Evolutionary conservation across 2,329 filamentous ascomycete species (phyloP), one percentile per base, ranked within the genome.

Genomic region (Pseudogymnoascus sp.): DNA sequence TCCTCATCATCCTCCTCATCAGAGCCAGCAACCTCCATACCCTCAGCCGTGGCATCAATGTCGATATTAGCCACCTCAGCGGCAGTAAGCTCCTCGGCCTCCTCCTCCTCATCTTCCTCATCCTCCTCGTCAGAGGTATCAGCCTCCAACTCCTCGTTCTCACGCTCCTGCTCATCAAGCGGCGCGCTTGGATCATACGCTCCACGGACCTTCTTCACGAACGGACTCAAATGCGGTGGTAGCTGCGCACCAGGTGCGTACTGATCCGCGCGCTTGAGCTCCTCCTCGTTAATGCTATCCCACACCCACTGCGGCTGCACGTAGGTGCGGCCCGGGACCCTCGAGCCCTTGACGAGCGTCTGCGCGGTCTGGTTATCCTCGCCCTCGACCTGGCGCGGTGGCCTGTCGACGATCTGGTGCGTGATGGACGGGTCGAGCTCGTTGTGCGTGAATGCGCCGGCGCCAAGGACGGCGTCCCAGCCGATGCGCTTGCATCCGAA

Each of bases 221-320:
- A 99, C 27, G 94, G 94, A 75, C 92, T 97, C 69, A 99, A 77
- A 81, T 99, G 94, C 10, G 94, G 94, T 21, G 94, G 94, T 33
- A 99, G 81, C 68, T 91, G 87, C 15, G 92, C 89, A 15, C 94
- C 94, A 1, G 94, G 94, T 0, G 88, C 90, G 71, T 99, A 99
- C 36, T 92, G 77, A 72, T 97, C 91, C 33, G 92, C 85, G 67
- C 89, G 84, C 74, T 97, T 87, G 62, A 99, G 79, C 75, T 93
- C 91, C 65, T 91, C 91, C 51, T 94, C 90, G 74, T 99, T 99
- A 74, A 96, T 79, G 70, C 90, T 93, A 72, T 99, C 94, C 94
- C 94, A 99, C 3, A 99, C 86, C 93, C 95, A 99, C 74, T 99
- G 94, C 17, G 94, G 94, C 78, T 99, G 94, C 62, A 99, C 79